Conservation (phyloP, 2,329 filamentous ascomycete genomes). For the Arthrobotrys sphaeroides region DNA sequence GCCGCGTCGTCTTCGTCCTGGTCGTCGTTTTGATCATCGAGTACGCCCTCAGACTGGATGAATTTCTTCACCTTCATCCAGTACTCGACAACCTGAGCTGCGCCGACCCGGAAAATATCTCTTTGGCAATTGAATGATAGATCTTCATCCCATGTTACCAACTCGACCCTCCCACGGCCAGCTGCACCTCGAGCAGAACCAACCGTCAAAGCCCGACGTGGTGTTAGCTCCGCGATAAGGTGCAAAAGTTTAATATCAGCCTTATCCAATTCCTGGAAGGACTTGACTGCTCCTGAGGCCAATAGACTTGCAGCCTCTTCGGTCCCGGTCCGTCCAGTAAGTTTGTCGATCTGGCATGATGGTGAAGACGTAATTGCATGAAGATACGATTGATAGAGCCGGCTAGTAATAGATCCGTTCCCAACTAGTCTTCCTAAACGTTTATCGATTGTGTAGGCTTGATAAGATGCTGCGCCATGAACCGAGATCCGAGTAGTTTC, state of each 20-base stretch:
- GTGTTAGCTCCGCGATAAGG: constrained; percentile 63
- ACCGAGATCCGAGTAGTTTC: constrained; percentile 9
- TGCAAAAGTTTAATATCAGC: constrained; percentile 61
- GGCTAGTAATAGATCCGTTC: constrained; percentile 66
- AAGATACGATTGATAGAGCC: constrained; percentile 66
- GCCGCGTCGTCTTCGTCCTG: constrained; percentile 19
- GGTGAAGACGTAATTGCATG: constrained; percentile 66
- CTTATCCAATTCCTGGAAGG: constrained; percentile 62
- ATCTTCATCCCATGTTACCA: constrained; percentile 16
- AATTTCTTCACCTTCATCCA: constrained; percentile 41
- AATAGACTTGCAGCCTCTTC: constrained; percentile 67
- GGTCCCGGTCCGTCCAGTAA: constrained; percentile 66
- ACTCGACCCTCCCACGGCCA: constrained; percentile 20
- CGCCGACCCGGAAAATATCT: constrained; percentile 35
- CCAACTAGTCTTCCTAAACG: constrained; percentile 66
- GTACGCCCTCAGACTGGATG: neutral
- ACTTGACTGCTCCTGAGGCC: constrained; percentile 64
- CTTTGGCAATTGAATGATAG: constrained; percentile 44
- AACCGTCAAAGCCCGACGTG: constrained; percentile 60
- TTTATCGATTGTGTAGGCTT: constrained; percentile 66
- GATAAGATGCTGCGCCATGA: constrained; percentile 56
- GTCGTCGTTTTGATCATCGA: neutral
- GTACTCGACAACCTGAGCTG: constrained; percentile 19
- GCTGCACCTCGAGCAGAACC: constrained; percentile 47
- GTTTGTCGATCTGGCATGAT: constrained; percentile 65